These are phyloP conservation scores for Sphagnum contortum DNA, from an alignment of 225 moss, liverwort and hornwort species.

Conservation along the genomic window DNA sequence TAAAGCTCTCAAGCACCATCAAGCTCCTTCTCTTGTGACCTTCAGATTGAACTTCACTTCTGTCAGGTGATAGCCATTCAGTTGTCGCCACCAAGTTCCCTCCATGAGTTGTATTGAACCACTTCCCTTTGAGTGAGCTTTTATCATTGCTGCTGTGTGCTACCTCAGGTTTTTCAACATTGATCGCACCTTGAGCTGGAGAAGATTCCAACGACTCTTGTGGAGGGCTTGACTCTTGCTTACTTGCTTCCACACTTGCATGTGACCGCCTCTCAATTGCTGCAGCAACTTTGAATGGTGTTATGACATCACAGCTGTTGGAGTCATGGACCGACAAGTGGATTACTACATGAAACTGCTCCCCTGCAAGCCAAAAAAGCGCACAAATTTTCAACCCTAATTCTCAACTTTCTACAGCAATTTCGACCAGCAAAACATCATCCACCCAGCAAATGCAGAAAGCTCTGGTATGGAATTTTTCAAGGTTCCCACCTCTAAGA, in stretches of 20 bases:
- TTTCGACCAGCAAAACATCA: too few species aligned
- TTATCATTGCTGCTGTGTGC: constrained; percentile 1
- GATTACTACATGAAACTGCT: constrained; percentile 82
- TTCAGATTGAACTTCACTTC: constrained; percentile 25
- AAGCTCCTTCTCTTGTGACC: constrained; percentile 49
- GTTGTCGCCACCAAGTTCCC: constrained; percentile 51
- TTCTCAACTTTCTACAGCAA: too few species aligned
- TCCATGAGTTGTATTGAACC: constrained; percentile 53
- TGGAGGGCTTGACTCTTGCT: too few species aligned
- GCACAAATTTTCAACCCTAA: too few species aligned
- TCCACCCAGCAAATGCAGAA: too few species aligned
- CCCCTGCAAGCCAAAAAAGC: constrained; percentile 44
- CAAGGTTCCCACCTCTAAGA: too few species aligned
- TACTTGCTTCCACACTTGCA: not conserved
- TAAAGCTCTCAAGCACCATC: constrained; percentile 62
- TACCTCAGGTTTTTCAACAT: too few species aligned
- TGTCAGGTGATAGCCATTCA: constrained; percentile 27
- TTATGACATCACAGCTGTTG: constrained; percentile 45
- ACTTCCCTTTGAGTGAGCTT: constrained; percentile 48
- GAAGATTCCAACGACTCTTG: not conserved
- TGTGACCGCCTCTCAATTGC: constrained; percentile 47
- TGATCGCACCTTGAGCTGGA: too few species aligned
- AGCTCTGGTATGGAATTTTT: too few species aligned
- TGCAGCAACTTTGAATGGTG: constrained; percentile 85
- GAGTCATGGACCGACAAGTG: constrained; percentile 61